Evolutionary conservation across 2,329 filamentous ascomycete species (phyloP).

Genomic region (Claviceps purpurea): DNA sequence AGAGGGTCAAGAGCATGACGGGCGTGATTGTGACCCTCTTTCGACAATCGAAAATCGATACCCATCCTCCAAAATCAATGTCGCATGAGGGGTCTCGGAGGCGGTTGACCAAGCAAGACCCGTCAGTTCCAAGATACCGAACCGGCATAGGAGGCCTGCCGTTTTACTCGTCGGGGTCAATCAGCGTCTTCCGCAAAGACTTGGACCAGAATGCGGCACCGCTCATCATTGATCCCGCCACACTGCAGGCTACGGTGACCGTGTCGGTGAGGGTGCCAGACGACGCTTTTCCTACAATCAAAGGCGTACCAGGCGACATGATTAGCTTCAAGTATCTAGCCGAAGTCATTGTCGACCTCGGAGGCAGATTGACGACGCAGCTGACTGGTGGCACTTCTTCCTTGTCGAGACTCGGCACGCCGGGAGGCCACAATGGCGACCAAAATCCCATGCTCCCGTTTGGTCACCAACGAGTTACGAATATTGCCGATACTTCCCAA

Average conservation of each 20-base stretch:
- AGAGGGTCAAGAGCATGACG: constrained; percentile 77
- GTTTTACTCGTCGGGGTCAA: constrained; percentile 72
- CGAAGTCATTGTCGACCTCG: constrained; percentile 84
- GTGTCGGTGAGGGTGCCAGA: constrained; percentile 78
- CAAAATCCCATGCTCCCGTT: constrained; percentile 14
- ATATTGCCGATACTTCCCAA: constrained; percentile 76
- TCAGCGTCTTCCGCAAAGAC: constrained; percentile 91
- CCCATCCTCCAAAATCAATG: constrained; percentile 41
- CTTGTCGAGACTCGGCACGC: constrained; percentile 26
- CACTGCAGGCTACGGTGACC: constrained; percentile 65
- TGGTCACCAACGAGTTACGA: constrained; percentile 29
- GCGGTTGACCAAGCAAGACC: constrained; percentile 64
- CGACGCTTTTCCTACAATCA: constrained; percentile 84
- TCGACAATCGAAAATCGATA: constrained; percentile 80
- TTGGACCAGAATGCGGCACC: constrained; percentile 79
- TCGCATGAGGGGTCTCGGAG: constrained; percentile 43
- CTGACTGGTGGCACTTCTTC: constrained; percentile 47
- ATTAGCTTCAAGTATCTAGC: constrained; percentile 91
- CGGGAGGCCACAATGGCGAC: constrained; percentile 15
- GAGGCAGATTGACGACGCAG: constrained; percentile 69
- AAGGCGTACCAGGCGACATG: constrained; percentile 79
- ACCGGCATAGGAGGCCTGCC: constrained; percentile 80
- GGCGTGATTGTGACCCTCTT: constrained; percentile 90
- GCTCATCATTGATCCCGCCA: constrained; percentile 72
- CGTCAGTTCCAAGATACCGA: constrained; percentile 65